Evolutionary conservation across 2,329 filamentous ascomycete species (phyloP).

Genomic region (Fusarium burgessii): DNA sequence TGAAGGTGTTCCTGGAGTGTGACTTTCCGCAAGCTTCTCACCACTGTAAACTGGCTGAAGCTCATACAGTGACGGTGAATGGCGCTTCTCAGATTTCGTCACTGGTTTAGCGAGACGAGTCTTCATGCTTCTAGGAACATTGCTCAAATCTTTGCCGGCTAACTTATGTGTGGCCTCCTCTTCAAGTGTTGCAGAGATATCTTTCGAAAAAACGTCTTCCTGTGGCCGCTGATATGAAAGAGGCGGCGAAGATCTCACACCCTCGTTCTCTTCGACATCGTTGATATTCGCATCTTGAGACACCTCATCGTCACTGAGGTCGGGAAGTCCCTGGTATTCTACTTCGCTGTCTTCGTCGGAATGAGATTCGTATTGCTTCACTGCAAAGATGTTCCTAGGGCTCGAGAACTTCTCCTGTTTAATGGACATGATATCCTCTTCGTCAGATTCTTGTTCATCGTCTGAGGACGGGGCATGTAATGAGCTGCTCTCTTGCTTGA

Average conservation of each 20-base stretch:
- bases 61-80: slow-evolving; percentile 11
- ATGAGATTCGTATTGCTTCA: not conserved
- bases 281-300: not conserved
- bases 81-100: not conserved
- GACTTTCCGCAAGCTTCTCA: slow-evolving; percentile 2
- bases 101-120: not conserved
- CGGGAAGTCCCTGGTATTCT: slow-evolving; percentile 1
- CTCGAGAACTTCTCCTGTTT: not conserved
- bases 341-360: not conserved
- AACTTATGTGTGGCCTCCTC: not conserved
- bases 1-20: slow-evolving; percentile 6
- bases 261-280: not conserved
- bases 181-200: not conserved
- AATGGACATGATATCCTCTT: not conserved
- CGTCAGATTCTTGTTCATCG: not conserved
- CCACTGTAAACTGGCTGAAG: slow-evolving; percentile 39
- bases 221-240: not conserved
- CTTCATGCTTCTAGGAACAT: not conserved
- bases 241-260: slow-evolving; percentile 21
- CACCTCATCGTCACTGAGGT: not conserved
- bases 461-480: not conserved
- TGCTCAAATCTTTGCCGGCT: too few species aligned
- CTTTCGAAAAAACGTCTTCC: not conserved
- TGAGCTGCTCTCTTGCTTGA: not conserved
- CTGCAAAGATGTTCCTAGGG: not conserved